Percentiles rank a stretch among this genome's conserved stretches.
Evolutionary conservation across 192 early-diverging fungal species (phyloP).

Genomic region (Piromyces sp.): DNA sequence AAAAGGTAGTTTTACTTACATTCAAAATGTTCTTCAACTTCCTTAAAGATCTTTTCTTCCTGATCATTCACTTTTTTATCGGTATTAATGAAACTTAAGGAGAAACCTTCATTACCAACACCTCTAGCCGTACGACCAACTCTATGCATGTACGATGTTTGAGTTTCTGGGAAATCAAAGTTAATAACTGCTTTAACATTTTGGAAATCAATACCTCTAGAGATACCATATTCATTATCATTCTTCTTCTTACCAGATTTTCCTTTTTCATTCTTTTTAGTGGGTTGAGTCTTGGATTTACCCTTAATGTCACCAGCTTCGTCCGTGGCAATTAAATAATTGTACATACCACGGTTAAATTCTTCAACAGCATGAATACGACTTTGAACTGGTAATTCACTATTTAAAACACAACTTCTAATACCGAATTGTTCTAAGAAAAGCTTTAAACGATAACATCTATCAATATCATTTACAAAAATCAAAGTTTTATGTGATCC

Average conservation of each 20-base stretch:
- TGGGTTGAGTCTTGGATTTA: conserved; percentile 24
- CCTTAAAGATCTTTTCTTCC: conserved; percentile 6
- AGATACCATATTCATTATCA: conserved; percentile 66
- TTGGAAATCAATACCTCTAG: conserved; percentile 91
- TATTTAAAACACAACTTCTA: conserved; percentile 78
- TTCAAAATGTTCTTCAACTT: conserved; percentile 1
- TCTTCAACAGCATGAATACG: conserved; percentile 90
- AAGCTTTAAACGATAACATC: conserved; percentile 76
- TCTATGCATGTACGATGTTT: conserved; percentile 78
- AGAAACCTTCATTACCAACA: conserved; percentile 65
- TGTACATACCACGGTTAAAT: conserved; percentile 90
- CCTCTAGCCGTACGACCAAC: conserved; percentile 90
- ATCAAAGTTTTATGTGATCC: conserved; percentile 81
- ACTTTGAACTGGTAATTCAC: conserved; percentile 75
- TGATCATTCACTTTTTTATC: conserved; percentile 20
- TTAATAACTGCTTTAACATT: conserved; percentile 86
- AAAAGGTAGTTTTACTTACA: not conserved
- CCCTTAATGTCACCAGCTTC: conserved; percentile 29
- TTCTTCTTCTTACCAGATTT: conserved; percentile 18
- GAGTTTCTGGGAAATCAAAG: conserved; percentile 82
- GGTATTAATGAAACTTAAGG: conserved; percentile 63
- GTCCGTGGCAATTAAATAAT: conserved; percentile 91
- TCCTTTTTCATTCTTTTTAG: conserved; percentile 29
- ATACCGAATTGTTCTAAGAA: conserved; percentile 96
- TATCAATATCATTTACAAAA: conserved; percentile 92